phyloP scores from a whole-genome alignment of 2,329 filamentous ascomycete genomes.

The Trichoderma guizhouense region DNA sequence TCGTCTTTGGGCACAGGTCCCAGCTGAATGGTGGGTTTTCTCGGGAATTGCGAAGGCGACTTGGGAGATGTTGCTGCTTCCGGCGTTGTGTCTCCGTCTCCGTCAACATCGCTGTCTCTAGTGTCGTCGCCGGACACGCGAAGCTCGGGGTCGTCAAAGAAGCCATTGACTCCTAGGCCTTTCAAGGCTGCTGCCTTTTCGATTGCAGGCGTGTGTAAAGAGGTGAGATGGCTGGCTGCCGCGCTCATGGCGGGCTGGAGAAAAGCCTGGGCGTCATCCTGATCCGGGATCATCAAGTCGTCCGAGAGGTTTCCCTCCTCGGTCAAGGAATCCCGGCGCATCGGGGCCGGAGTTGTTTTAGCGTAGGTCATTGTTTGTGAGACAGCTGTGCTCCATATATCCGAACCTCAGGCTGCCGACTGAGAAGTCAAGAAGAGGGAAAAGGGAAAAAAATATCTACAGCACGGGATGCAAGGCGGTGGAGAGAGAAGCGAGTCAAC shows the following conservation, averaged over 20 bases:
- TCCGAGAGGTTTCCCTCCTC: constrained; percentile 21
- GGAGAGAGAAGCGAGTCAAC: background rate
- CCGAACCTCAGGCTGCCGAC: background rate
- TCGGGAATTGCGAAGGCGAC: background rate
- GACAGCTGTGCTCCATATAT: background rate
- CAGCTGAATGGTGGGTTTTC: constrained; percentile 14
- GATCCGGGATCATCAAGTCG: constrained; percentile 36
- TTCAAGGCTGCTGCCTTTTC: constrained; percentile 58
- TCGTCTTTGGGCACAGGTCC: constrained; percentile 10
- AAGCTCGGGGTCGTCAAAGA: constrained; percentile 26
- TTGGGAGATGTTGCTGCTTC: constrained; percentile 25
- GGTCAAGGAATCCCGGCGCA: background rate
- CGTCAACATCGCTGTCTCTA: constrained; percentile 20
- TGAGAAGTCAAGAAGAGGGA: background rate
- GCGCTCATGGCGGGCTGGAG: constrained; percentile 58
- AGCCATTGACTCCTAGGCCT: constrained; percentile 29
- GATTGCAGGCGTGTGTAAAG: constrained; percentile 51
- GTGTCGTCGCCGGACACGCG: constrained; percentile 21
- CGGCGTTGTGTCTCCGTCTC: constrained; percentile 24
- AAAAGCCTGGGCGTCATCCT: constrained; percentile 57
- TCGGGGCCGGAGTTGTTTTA: background rate
- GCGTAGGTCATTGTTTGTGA: background rate
- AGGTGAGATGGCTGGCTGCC: constrained; percentile 53
- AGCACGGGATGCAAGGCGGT: background rate
- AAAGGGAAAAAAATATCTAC: background rate